Base-by-base conservation (phyloP, 139 green algal genomes). In the Gonium pectorale region DNA sequence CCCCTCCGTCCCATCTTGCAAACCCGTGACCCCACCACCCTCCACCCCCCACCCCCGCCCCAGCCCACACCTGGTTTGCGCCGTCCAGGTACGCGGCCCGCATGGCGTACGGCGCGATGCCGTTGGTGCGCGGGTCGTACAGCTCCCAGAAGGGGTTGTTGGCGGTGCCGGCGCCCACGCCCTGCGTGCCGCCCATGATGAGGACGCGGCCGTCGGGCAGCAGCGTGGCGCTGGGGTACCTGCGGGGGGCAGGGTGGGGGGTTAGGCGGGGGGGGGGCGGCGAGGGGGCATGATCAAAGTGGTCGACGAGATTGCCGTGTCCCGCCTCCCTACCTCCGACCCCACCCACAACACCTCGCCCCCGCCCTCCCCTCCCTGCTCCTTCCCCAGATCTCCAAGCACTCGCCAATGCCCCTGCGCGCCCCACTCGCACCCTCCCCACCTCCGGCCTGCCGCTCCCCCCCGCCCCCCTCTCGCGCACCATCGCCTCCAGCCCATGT, bases 171-270 rank as follows among this genome's bases (percentile, higher is more conserved):
- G 86, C 86, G 27, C 87, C 87, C 62, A 87, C 78, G 19, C 60
- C 70, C 82, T 89, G 82, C 17, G 87, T 91, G 54, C 87, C 87
- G 1, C 87, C 87, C 87, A 91, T 91, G 77, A 91, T 81, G 24
- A 87, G 33, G 37, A 91, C 66, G 51, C 67, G 33, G 44, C 63
- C 62, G 63, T 81, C 44, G 26, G 87, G 87, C 41, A 89, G 78
- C 69, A 91, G 78, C 29, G 87, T 91, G 11, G 78, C 51, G 0
- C 82, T 66, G 11, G 87, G 74, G 40, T 91, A 91, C 85, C 77
- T 74, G 41, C n/a, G 27, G 2, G 21, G 13, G 46, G n/a, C n/a
- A 19, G 5, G 8, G n/a, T 19, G 60, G n/a, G n/a, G 56, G 56
- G n/a, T n/a, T n/a, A n/a, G n/a, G n/a, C n/a, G n/a, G n/a, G n/a